Conservation (phyloP, 495 filamentous ascomycete genomes). For the Aspergillus leporis region DNA sequence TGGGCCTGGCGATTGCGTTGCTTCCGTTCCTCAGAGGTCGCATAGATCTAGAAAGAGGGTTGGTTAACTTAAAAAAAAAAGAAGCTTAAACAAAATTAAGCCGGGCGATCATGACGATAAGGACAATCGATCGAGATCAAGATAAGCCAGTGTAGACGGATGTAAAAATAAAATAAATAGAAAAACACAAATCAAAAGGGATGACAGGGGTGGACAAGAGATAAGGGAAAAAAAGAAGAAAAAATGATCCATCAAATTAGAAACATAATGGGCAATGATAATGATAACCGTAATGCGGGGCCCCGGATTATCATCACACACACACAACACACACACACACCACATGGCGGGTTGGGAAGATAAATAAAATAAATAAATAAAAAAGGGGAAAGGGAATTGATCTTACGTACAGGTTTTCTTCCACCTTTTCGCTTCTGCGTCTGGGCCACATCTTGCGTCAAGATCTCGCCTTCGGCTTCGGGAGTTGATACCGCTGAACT, state of each 20-base stretch:
- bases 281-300: constrained; percentile 34
- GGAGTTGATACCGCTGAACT: constrained; percentile 53
- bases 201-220: constrained; percentile 1
- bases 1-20: constrained; percentile 97
- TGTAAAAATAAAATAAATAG: constrained; percentile 4
- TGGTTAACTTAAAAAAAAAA: constrained; percentile 13
- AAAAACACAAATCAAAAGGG: constrained; percentile 5
- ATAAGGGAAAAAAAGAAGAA: constrained; percentile 17
- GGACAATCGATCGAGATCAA: background rate
- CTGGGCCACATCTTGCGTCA: constrained; percentile 58
- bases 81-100: constrained; percentile 5
- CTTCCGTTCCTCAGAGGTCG: constrained; percentile 96
- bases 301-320: constrained; percentile 25
- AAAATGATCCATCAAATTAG: constrained; percentile 13
- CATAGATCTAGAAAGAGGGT: constrained; percentile 72
- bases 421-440: constrained; percentile 94
- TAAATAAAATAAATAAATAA: constrained; percentile 14
- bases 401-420: constrained; percentile 83
- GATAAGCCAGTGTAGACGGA: background rate
- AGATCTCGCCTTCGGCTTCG: constrained; percentile 57
- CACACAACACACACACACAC: background rate
- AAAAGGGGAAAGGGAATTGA: constrained; percentile 14
- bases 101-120: background rate
- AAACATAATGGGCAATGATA: constrained; percentile 23
- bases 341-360: constrained; percentile 1